phyloP scores from a whole-genome alignment of 1,139 yeast genomes.

The Yamadazyma sp. region DNA sequence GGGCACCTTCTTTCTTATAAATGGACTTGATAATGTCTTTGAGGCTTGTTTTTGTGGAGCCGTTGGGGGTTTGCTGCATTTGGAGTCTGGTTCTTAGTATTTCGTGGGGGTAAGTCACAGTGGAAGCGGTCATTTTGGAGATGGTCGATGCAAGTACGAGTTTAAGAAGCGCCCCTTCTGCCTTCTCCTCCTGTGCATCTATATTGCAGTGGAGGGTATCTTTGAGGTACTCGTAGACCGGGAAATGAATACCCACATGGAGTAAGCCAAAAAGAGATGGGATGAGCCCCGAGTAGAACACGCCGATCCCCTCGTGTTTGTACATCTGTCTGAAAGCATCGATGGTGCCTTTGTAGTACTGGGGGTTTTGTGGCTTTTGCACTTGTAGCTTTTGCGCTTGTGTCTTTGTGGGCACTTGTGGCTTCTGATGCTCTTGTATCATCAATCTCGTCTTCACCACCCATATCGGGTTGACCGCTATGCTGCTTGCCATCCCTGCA shows the following conservation, averaged over 20 bases:
- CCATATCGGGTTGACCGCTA: conserved; percentile 96
- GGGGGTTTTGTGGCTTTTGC: too few relatives aligned
- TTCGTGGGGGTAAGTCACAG: conserved; percentile 94
- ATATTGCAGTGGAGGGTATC: conserved; percentile 36
- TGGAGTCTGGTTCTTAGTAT: conserved; percentile 91
- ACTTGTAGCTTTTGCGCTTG: conserved; percentile 15
- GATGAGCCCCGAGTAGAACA: conserved; percentile 87
- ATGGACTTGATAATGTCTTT: conserved; percentile 41
- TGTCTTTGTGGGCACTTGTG: conserved; percentile 9
- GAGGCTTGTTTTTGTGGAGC: conserved; percentile 15
- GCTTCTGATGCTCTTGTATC: conserved; percentile 68
- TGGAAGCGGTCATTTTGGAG: conserved; percentile 87
- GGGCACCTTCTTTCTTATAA: conserved; percentile 68
- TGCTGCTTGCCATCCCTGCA: conserved; percentile 86
- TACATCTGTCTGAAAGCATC: conserved; percentile 86
- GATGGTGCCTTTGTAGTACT: conserved; percentile 69
- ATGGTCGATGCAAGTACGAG: conserved; percentile 69
- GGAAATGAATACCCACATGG: conserved; percentile 97
- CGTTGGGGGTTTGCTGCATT: conserved; percentile 33
- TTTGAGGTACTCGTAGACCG: conserved; percentile 86
- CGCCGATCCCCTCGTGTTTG: conserved; percentile 70
- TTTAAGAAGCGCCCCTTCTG: conserved; percentile 41
- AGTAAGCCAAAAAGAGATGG: conserved; percentile 89
- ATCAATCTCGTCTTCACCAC: conserved; percentile 91
- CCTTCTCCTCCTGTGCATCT: conserved; percentile 5